These are phyloP conservation scores for Rhazya stricta DNA, from an alignment of 257 asterid genomes.

Conservation along the genomic window DNA sequence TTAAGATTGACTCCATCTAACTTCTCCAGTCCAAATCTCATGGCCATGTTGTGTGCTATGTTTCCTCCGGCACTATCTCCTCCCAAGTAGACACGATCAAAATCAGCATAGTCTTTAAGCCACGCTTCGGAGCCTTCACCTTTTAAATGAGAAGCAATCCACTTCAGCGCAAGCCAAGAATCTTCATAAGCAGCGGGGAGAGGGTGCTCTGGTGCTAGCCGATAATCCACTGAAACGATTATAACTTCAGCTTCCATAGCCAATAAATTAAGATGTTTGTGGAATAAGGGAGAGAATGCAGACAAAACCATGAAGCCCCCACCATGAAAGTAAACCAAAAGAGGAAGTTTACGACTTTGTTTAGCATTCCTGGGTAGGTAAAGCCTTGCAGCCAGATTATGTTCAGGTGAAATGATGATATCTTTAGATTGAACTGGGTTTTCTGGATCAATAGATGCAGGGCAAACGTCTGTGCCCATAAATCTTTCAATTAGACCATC, in stretches of 20 bases:
- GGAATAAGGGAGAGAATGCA: constrained; percentile 32
- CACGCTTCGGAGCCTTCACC: constrained; percentile 50
- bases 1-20: constrained; percentile 25
- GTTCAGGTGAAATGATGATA: constrained; percentile 30
- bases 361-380: constrained; percentile 27
- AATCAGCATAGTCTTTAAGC: constrained; percentile 56
- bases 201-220: constrained; percentile 62
- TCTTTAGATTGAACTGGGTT: constrained; percentile 44
- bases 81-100: constrained; percentile 42
- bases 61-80: constrained; percentile 83
- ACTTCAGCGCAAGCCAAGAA: constrained; percentile 62
- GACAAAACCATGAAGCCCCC: constrained; percentile 43
- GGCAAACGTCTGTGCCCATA: background rate
- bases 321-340: constrained; percentile 52
- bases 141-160: constrained; percentile 46
- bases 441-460: constrained; percentile 32
- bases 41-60: constrained; percentile 49
- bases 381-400: constrained; percentile 34
- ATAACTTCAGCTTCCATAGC: constrained; percentile 36
- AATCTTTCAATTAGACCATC: constrained; percentile 39
- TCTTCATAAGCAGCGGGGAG: constrained; percentile 56
- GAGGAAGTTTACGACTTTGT: constrained; percentile 34
- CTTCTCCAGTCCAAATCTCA: constrained; percentile 41
- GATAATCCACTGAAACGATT: constrained; percentile 51
- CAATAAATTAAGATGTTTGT: constrained; percentile 30